Evolutionary conservation across 352 stramenopile genomes (phyloP).

Genomic region (Pythium rishiriense): DNA sequence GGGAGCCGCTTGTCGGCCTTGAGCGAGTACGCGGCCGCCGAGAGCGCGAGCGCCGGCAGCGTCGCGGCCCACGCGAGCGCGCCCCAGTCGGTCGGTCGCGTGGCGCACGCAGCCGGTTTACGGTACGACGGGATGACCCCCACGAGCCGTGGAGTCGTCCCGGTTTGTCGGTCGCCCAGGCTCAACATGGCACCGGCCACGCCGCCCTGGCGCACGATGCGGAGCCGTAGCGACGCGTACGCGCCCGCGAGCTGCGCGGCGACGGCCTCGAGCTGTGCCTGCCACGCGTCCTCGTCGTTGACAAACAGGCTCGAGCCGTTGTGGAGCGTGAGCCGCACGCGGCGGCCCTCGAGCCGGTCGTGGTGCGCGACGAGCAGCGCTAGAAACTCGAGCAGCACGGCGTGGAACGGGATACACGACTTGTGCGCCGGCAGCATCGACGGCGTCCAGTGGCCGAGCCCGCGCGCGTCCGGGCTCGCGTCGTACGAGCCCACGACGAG

Average conservation of each 20-base stretch:
- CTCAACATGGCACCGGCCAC: conserved; percentile 1
- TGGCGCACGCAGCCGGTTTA: background rate
- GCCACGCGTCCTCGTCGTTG: conserved; percentile 7
- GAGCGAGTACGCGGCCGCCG: background rate
- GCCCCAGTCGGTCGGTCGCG: background rate
- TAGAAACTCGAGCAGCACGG: conserved; percentile 17
- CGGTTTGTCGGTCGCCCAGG: background rate
- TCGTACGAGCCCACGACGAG: conserved; percentile 23
- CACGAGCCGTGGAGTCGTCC: background rate
- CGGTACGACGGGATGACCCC: background rate
- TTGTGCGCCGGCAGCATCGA: conserved; percentile 8
- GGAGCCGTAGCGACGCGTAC: background rate
- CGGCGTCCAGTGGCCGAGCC: background rate
- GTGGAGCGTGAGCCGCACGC: conserved; percentile 5
- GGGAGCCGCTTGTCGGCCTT: background rate
- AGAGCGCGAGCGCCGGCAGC: conserved; percentile 1
- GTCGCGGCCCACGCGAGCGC: conserved; percentile 10
- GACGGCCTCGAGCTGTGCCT: conserved; percentile 1
- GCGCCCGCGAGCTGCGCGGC: background rate
- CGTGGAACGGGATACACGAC: conserved; percentile 23
- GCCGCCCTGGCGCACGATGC: conserved; percentile 10
- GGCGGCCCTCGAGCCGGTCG: background rate
- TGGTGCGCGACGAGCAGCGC: conserved; percentile 1
- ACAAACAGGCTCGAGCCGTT: conserved; percentile 17
- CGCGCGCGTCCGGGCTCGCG: background rate